Percentiles rank a stretch among this genome's conserved stretches.
These are phyloP conservation scores for Solanum pimpinellifolium DNA, from an alignment of 257 asterid genomes.

Conservation along the genomic window DNA sequence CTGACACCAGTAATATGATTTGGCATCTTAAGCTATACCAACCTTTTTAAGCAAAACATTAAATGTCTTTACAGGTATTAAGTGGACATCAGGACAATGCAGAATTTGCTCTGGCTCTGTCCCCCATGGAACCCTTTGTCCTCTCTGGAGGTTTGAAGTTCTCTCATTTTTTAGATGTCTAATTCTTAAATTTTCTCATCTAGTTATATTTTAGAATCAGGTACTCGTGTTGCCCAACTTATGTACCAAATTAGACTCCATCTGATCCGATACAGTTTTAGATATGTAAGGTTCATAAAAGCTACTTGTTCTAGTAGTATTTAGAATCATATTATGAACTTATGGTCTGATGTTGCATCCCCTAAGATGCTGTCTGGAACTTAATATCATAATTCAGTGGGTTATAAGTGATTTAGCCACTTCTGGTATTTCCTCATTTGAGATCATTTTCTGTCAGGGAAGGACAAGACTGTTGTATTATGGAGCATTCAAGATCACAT, in stretches of 20 bases:
- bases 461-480: conserved; percentile 85
- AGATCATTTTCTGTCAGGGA: conserved; percentile 39
- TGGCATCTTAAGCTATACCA: not conserved
- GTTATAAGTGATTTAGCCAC: not conserved
- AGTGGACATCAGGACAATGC: conserved; percentile 96
- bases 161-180: not conserved
- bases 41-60: not conserved
- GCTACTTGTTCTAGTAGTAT: not conserved
- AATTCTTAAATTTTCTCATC: not conserved
- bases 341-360: not conserved
- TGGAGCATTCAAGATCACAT: conserved; percentile 98
- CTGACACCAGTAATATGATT: not conserved
- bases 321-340: not conserved
- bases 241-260: not conserved
- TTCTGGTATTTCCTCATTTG: not conserved
- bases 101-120: conserved; percentile 94
- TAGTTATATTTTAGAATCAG: not conserved
- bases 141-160: conserved; percentile 87
- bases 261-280: not conserved
- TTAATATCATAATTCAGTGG: not conserved
- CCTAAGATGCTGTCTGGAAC: not conserved
- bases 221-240: not conserved
- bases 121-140: conserved; percentile 95
- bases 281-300: not conserved
- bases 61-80: conserved; percentile 38